Evolutionary conservation across 176 grass and related monocot species (phyloP).

Genomic region (Musa troglodytarum): DNA sequence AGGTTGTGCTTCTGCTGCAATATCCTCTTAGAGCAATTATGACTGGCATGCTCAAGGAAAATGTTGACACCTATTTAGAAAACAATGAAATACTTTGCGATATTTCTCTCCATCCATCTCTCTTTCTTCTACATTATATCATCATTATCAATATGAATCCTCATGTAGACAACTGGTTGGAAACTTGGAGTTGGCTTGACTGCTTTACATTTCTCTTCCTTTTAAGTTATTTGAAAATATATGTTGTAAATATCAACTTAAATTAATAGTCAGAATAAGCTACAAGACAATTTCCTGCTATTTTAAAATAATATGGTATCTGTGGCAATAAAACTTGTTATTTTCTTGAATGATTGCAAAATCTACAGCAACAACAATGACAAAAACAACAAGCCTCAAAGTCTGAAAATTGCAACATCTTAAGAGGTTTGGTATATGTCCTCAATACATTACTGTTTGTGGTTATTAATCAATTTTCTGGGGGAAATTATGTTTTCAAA

Average conservation of each 20-base stretch:
- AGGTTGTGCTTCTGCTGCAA: too few relatives aligned
- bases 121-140: background rate
- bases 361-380: background rate
- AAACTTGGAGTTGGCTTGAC: background rate
- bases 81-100: background rate
- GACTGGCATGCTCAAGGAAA: background rate
- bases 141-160: background rate
- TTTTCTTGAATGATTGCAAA: background rate
- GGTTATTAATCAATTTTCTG: too few relatives aligned
- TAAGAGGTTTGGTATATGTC: too few relatives aligned
- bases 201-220: background rate
- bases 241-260: background rate
- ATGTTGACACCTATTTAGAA: background rate
- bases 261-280: background rate
- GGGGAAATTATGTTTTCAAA: too few relatives aligned
- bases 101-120: background rate
- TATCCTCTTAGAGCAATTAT: too few relatives aligned
- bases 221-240: background rate
- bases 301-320: background rate
- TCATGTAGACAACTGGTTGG: background rate
- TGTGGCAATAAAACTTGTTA: background rate
- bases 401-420: background rate
- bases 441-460: too few relatives aligned
- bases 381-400: background rate
- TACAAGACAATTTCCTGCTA: background rate